Conservation (phyloP, 1,139 yeast species). For the Wickerhamomyces sp. region DNA sequence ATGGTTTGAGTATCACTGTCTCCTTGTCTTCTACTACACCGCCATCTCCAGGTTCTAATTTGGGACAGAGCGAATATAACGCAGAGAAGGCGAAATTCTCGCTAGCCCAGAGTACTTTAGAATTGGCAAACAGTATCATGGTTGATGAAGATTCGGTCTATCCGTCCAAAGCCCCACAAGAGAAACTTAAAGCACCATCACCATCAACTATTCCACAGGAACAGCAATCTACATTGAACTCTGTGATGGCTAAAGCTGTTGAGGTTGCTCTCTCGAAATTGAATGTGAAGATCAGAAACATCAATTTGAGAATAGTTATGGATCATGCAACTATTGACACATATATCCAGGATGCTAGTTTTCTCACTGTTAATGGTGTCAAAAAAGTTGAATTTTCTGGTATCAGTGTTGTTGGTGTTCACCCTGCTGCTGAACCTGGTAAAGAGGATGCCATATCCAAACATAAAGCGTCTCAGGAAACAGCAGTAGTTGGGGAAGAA, state of each 20-base stretch:
- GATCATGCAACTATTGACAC: constrained; percentile 44
- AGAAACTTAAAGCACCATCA: neutral
- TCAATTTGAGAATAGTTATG: constrained; percentile 44
- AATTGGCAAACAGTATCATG: constrained; percentile 58
- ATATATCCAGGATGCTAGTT: constrained; percentile 34
- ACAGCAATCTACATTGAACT: constrained; percentile 32
- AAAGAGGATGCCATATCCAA: constrained; percentile 13
- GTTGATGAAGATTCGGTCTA: constrained; percentile 20
- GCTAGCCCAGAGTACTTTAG: constrained; percentile 61
- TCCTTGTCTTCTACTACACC: constrained; percentile 33
- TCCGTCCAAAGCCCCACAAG: constrained; percentile 7
- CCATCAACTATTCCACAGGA: neutral
- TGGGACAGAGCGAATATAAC: constrained; percentile 12
- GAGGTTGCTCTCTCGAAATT: constrained; percentile 67
- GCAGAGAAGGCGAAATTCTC: constrained; percentile 31
- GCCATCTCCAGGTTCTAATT: constrained; percentile 5
- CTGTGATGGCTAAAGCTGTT: constrained; percentile 57
- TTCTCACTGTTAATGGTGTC: constrained; percentile 43
- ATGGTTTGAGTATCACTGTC: constrained; percentile 50
- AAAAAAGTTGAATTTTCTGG: constrained; percentile 39
- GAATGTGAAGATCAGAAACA: constrained; percentile 39
- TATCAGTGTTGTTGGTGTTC: constrained; percentile 32
- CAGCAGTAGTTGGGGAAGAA: constrained; percentile 10
- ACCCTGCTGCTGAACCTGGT: constrained; percentile 33
- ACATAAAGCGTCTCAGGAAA: constrained; percentile 1